Evolutionary conservation across 2,329 filamentous ascomycete genomes (phyloP).

Genomic region (Orbilia blumenaviensis): DNA sequence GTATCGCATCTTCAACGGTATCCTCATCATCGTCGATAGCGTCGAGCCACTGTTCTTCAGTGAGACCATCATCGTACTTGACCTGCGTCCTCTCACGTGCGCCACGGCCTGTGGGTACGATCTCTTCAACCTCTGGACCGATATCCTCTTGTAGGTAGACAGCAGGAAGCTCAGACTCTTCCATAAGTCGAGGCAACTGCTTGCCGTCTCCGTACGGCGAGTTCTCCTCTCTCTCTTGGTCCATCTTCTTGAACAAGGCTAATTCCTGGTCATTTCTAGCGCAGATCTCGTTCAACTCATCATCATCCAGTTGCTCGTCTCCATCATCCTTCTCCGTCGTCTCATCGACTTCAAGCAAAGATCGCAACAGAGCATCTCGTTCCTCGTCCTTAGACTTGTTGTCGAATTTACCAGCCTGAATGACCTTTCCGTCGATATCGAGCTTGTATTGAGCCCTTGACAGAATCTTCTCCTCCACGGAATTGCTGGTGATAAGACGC

Average conservation of each 20-base stretch:
- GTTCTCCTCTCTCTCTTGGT: slow-evolving; percentile 75
- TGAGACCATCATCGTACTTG: slow-evolving; percentile 95
- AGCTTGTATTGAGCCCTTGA: slow-evolving; percentile 97
- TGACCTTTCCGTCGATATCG: slow-evolving; percentile 99
- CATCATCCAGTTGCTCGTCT: slow-evolving; percentile 97
- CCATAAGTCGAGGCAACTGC: slow-evolving; percentile 79
- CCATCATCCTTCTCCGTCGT: slow-evolving; percentile 78
- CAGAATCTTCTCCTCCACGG: slow-evolving; percentile 97
- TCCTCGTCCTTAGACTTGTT: slow-evolving; percentile 99
- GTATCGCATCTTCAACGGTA: slow-evolving; percentile 88
- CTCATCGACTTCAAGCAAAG: slow-evolving; percentile 83
- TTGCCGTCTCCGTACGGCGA: slow-evolving; percentile 76
- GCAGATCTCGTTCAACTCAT: slow-evolving; percentile 93
- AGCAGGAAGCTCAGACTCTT: slow-evolving; percentile 87
- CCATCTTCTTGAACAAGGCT: slow-evolving; percentile 79
- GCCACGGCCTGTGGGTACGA: slow-evolving; percentile 75
- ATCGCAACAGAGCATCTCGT: slow-evolving; percentile 93
- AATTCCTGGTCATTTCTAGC: slow-evolving; percentile 87
- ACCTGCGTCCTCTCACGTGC: slow-evolving; percentile 94
- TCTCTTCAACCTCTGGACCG: slow-evolving; percentile 79
- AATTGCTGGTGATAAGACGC: slow-evolving; percentile 93
- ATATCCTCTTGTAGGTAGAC: slow-evolving; percentile 90
- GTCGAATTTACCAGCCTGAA: slow-evolving; percentile 98
- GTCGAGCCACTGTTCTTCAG: slow-evolving; percentile 98
- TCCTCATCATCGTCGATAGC: slow-evolving; percentile 98